Base-by-base conservation (phyloP, 257 asterid species). In the Knoxia roxburghii region DNA sequence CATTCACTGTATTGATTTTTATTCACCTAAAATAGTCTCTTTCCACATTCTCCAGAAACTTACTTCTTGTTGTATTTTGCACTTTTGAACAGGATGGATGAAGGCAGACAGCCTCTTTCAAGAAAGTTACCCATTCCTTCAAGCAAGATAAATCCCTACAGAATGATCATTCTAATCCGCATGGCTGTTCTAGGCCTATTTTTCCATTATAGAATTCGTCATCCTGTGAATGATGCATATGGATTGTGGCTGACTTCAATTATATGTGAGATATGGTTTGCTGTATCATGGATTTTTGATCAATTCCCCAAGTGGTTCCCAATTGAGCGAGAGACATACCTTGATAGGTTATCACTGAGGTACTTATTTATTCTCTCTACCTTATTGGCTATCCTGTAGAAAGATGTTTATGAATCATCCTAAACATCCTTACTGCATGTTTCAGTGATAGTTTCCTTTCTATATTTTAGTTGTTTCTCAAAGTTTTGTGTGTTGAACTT, bases 61-160 rank as follows among this genome's bases (percentile, higher is more conserved):
- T 21, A 68, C 17, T 41, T 37, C 32, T 41, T 56, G 37, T 4
- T 70, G 59, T 68, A 29, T 51, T 50, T 58, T 58, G 45, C 18
- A 73, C 49, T 41, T 41, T 66, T 70, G 76, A 68, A 64, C 78
- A 93, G 98, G 91, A 86, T 82, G 97, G 98, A 93, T 54, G 97
- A 93, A 85, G 98, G 98, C 68, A 82, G 98, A 76, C 98, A 93
- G 50, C 98, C 98, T 8, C 97, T 93, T 69, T 89, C 98, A 4
- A 82, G 98, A 73, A 93, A 93, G 83, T 63, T 76, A 56, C 96
- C 97, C 7, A 81, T 93, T 71, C 79, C 95, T 72, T 89, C 97
- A 6, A 93, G 98, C 95, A 89, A 68, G 89, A 90, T 89, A 65
- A 92, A 76, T 72, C 98, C 98, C 12, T 92, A 92, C 86, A 79